These are phyloP conservation scores for Elasticomyces elasticus DNA, from an alignment of 495 filamentous ascomycete species.

Conservation along the genomic window DNA sequence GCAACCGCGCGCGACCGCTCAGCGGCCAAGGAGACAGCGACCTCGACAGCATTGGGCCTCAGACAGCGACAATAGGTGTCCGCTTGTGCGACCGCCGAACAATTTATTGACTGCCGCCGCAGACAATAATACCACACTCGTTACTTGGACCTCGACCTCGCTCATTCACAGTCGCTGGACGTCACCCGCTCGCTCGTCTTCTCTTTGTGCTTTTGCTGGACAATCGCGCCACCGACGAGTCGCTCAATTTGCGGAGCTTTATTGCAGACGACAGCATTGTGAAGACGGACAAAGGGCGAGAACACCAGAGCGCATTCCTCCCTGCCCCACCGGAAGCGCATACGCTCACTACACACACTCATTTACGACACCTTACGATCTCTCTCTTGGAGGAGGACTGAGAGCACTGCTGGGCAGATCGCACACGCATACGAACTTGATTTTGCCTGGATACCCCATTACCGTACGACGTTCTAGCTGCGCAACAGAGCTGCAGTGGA, in stretches of 20 bases:
- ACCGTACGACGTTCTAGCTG: background rate
- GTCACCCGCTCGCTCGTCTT: background rate
- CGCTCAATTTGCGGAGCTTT: background rate
- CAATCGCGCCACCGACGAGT: background rate
- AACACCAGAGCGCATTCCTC: background rate
- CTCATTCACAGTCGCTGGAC: background rate
- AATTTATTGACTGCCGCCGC: background rate
- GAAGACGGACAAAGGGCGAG: background rate
- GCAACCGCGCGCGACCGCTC: background rate
- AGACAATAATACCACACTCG: background rate
- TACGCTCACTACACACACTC: slow-evolving; percentile 2
- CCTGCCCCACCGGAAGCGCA: background rate
- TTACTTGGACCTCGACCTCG: background rate
- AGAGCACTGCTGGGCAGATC: background rate
- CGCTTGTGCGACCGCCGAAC: background rate
- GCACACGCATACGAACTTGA: background rate
- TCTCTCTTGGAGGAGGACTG: background rate
- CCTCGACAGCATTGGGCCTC: background rate
- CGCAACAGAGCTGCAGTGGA: background rate
- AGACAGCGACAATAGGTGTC: background rate
- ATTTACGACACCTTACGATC: background rate
- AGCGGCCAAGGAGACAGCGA: background rate
- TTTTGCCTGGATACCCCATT: background rate
- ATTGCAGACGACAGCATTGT: background rate
- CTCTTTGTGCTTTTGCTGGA: background rate